Conservation (phyloP, 495 filamentous ascomycete genomes). For the Aspergillus cavernicola region DNA sequence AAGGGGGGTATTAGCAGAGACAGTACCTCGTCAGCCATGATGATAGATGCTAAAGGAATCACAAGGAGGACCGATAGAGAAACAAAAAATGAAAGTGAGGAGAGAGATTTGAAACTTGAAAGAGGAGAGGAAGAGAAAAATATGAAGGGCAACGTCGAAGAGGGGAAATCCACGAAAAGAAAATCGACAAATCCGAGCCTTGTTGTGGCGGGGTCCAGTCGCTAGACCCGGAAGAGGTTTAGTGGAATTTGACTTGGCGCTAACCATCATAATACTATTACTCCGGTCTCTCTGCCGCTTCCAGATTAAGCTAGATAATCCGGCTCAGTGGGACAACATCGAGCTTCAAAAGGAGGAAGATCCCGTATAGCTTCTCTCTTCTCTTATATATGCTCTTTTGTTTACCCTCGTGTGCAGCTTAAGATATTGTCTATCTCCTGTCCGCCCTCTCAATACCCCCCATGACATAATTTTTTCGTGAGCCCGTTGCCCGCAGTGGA, state of each 20-base stretch:
- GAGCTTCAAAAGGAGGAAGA: not conserved
- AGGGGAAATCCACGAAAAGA: slow-evolving; percentile 22
- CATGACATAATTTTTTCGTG: slow-evolving; percentile 2
- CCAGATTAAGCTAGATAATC: slow-evolving; percentile 2
- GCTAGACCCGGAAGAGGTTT: slow-evolving; percentile 31
- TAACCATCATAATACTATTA: not conserved
- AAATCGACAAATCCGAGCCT: slow-evolving; percentile 29
- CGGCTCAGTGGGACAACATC: not conserved
- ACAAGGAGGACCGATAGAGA: slow-evolving; percentile 21
- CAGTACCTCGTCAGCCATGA: slow-evolving; percentile 45
- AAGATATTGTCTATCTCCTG: not conserved
- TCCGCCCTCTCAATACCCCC: not conserved
- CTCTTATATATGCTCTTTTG: not conserved
- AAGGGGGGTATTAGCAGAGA: not conserved
- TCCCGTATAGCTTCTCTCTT: slow-evolving; percentile 5
- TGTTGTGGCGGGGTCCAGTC: slow-evolving; percentile 40
- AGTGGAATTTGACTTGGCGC: slow-evolving; percentile 22
- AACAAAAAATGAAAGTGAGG: slow-evolving; percentile 17
- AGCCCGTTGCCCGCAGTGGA: not conserved
- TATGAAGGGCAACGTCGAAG: slow-evolving; percentile 15
- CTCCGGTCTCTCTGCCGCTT: not conserved
- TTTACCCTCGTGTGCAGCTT: not conserved
- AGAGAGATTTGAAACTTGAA: slow-evolving; percentile 6
- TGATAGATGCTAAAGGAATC: slow-evolving; percentile 25
- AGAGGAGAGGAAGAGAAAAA: slow-evolving; percentile 16